Evolutionary conservation across 805 yeast genomes (phyloP).

Genomic region (Priceomyces castillae): DNA sequence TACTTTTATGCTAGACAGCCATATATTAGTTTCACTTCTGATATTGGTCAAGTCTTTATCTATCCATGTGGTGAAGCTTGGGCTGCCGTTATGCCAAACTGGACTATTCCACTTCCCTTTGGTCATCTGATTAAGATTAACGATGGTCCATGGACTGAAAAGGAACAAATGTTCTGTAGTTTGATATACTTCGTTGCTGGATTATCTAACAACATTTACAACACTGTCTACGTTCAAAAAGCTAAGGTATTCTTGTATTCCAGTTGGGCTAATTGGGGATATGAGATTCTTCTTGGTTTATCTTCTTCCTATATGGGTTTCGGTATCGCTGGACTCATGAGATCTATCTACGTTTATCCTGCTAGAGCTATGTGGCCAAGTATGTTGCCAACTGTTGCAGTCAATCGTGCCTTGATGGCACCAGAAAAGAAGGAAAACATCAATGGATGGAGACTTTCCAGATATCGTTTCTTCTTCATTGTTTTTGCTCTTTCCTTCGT

Average conservation of each 20-base stretch:
- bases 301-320: conserved; percentile 66
- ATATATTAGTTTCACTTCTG: conserved; percentile 45
- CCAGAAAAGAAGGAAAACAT: conserved; percentile 52
- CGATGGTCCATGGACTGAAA: conserved; percentile 61
- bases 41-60: conserved; percentile 58
- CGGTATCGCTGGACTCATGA: conserved; percentile 61
- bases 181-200: conserved; percentile 37
- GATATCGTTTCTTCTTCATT: conserved; percentile 51
- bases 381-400: conserved; percentile 57
- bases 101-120: conserved; percentile 23
- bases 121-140: conserved; percentile 38
- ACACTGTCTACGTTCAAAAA: conserved; percentile 40
- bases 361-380: conserved; percentile 71
- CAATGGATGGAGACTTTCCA: conserved; percentile 59
- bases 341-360: conserved; percentile 63
- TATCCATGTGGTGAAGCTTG: conserved; percentile 58
- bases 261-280: conserved; percentile 9
- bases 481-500: conserved; percentile 19
- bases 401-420: conserved; percentile 39
- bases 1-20: conserved; percentile 61
- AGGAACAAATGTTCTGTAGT: conserved; percentile 56
- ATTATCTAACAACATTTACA: conserved; percentile 55
- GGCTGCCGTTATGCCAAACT: conserved; percentile 36
- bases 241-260: conserved; percentile 12
- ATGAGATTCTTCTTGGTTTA: conserved; percentile 6